These are phyloP conservation scores for Picea sitchensis DNA, from an alignment of 75 land plant genomes.

Conservation along the genomic window DNA sequence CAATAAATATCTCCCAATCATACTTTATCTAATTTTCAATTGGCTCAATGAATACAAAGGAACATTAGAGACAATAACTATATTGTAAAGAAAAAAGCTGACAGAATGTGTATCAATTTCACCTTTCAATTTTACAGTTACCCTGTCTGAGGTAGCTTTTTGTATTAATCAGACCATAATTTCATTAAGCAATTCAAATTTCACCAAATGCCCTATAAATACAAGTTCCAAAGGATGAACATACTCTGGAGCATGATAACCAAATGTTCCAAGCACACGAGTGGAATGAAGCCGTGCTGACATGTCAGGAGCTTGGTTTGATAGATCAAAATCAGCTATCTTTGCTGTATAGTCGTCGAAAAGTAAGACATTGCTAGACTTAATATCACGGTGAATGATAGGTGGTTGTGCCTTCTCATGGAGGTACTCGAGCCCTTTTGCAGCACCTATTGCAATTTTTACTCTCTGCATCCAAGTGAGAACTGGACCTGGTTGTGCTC, in stretches of 20 bases:
- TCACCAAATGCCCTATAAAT: no score
- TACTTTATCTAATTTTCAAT: no score
- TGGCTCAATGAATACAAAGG: no score
- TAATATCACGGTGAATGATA: constrained; percentile 77
- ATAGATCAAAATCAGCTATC: constrained; percentile 79
- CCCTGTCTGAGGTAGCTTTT: no score
- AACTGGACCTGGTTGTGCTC: constrained; percentile 83
- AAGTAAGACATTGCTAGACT: constrained; percentile 76
- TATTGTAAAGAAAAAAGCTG: no score
- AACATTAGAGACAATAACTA: no score
- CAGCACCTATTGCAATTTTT: constrained; percentile 86
- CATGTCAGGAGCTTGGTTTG: constrained; percentile 85
- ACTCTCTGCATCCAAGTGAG: constrained; percentile 78
- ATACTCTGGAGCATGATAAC: constrained; percentile 90
- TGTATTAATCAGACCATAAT: no score
- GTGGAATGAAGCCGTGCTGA: constrained; percentile 90
- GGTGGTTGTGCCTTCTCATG: constrained; percentile 78
- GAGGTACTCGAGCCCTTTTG: constrained; percentile 74
- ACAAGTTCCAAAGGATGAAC: constrained; percentile 6
- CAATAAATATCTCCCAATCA: no score
- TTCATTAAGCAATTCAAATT: no score
- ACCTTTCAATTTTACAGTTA: no score
- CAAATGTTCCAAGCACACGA: constrained; percentile 85
- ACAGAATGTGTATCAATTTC: no score
- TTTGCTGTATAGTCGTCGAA: constrained; percentile 80